A percentile compares a stretch with the other conserved stretches of the same genome.
Conservation (phyloP, 371 early-diverging fungal species). For the Capniomyces stellatus region DNA sequence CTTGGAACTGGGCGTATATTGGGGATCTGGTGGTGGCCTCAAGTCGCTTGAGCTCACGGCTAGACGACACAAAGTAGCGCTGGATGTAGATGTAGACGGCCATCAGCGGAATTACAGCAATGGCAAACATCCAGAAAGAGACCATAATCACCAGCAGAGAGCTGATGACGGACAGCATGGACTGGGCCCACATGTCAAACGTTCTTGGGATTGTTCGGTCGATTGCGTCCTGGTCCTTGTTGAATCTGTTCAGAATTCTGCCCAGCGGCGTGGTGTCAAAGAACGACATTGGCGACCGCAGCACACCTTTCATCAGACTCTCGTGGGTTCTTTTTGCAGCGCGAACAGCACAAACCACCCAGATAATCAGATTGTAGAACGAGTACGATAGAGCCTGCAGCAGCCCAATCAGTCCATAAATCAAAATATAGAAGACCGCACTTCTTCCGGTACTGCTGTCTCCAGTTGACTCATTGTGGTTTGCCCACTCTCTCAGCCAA, state of each 20-base stretch:
- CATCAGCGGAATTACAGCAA: conserved; percentile 16
- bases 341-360: conserved; percentile 65
- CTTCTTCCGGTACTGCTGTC: background rate
- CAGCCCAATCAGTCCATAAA: conserved; percentile 69
- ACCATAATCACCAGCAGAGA: conserved; percentile 14
- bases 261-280: conserved; percentile 81
- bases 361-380: conserved; percentile 51
- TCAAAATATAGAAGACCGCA: conserved; percentile 41
- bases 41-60: conserved; percentile 76
- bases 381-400: conserved; percentile 41
- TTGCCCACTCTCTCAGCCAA: conserved; percentile 60
- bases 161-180: conserved; percentile 9
- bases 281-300: conserved; percentile 74
- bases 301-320: conserved; percentile 7
- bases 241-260: conserved; percentile 67
- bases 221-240: conserved; percentile 66
- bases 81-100: conserved; percentile 33
- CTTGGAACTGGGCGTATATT: conserved; percentile 59
- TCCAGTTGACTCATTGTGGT: conserved; percentile 14
- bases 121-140: conserved; percentile 35
- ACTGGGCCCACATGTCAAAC: conserved; percentile 18
- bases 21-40: conserved; percentile 62
- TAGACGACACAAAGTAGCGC: conserved; percentile 39
- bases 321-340: conserved; percentile 41
- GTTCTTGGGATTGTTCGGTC: conserved; percentile 53